Percentiles rank a stretch among this genome's conserved stretches.
Conservation (phyloP, 306 rosid species). For the Dalbergia cultrata region DNA sequence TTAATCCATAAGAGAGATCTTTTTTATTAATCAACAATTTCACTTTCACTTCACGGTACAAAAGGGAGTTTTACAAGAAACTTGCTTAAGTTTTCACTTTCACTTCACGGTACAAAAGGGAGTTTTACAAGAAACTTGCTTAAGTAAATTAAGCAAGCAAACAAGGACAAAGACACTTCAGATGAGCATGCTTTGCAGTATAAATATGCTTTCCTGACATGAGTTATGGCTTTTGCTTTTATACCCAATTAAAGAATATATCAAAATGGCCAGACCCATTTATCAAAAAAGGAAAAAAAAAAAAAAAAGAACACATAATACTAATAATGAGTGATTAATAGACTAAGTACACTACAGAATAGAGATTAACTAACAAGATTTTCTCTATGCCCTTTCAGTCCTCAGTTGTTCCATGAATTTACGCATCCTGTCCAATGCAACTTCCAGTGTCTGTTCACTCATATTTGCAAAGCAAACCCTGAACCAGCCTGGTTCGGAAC, state of each 20-base stretch:
- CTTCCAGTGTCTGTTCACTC: slow-evolving; percentile 71
- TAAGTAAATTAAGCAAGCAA: slow-evolving; percentile 66
- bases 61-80: slow-evolving; percentile 42
- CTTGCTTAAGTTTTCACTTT: slow-evolving; percentile 53
- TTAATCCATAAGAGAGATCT: neutral
- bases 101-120: slow-evolving; percentile 34
- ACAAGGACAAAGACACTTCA: slow-evolving; percentile 44
- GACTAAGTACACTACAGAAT: neutral
- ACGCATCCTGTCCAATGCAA: slow-evolving; percentile 76
- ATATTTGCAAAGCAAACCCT: slow-evolving; percentile 94
- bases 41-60: slow-evolving; percentile 24
- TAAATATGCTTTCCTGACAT: neutral
- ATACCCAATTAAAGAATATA: slow-evolving; percentile 43
- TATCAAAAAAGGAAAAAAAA: slow-evolving; percentile 21
- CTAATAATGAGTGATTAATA: neutral
- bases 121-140: slow-evolving; percentile 59
- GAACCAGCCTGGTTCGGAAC: slow-evolving; percentile 94
- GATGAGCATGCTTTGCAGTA: neutral
- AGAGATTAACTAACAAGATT: neutral
- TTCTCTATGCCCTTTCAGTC: neutral
- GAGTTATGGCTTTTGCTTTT: slow-evolving; percentile 35
- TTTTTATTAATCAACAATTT: neutral
- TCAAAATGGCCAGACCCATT: slow-evolving; percentile 59
- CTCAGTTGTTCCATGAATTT: slow-evolving; percentile 58
- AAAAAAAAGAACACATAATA: neutral